Percentiles rank a stretch among this genome's conserved stretches.
These are phyloP conservation scores for Sporobolomyces pararoseus DNA, from an alignment of 768 basidiomycete genomes.

Conservation along the genomic window DNA sequence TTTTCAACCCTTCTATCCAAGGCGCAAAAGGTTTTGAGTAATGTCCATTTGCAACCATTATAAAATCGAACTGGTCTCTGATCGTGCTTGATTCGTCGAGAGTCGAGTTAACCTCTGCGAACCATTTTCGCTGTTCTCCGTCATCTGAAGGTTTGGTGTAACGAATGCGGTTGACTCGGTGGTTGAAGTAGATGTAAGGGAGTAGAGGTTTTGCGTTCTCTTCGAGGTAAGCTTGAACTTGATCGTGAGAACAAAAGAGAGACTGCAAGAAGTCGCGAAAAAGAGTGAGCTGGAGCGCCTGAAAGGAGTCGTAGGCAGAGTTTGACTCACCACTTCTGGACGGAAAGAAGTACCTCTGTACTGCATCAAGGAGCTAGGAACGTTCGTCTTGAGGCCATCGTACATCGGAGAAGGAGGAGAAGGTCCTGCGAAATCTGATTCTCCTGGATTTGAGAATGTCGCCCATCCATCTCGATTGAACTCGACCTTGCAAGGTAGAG, in stretches of 20 bases:
- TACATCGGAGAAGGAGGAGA: constrained; percentile 35
- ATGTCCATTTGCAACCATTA: constrained; percentile 50
- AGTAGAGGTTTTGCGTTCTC: not conserved
- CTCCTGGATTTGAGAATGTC: not conserved
- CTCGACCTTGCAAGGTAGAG: not conserved
- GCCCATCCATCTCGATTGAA: constrained; percentile 22
- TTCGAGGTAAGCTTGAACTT: constrained; percentile 41
- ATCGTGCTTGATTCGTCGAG: not conserved
- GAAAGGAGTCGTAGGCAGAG: not conserved
- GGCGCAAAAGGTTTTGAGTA: constrained; percentile 49
- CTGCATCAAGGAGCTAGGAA: constrained; percentile 32
- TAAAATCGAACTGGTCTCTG: constrained; percentile 46
- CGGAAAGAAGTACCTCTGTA: constrained; percentile 15
- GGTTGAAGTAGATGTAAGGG: constrained; percentile 35
- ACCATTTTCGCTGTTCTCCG: constrained; percentile 2
- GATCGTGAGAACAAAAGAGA: constrained; percentile 24
- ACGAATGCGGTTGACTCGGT: constrained; percentile 25
- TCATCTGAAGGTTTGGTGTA: constrained; percentile 10
- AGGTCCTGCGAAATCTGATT: not conserved
- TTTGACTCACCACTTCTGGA: constrained; percentile 5
- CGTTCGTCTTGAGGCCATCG: constrained; percentile 30
- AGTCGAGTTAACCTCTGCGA: constrained; percentile 18
- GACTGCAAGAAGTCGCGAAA: not conserved
- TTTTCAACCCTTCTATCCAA: constrained; percentile 44
- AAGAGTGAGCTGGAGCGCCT: not conserved